phyloP scores from a whole-genome alignment of 306 rosid species.

The Benincasa hispida region DNA sequence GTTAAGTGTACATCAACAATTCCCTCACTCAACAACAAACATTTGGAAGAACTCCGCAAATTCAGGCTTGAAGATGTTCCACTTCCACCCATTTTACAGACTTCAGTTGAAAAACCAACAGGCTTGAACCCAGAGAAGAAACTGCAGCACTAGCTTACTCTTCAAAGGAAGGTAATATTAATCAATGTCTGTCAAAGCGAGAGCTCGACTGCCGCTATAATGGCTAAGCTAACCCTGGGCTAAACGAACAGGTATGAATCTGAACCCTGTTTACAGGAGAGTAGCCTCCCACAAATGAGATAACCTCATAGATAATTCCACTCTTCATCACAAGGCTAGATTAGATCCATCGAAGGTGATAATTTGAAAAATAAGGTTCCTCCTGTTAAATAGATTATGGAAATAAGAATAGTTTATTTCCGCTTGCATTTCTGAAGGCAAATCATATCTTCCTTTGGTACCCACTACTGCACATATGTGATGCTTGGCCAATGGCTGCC shows the following conservation, averaged over 20 bases:
- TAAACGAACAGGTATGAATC: neutral
- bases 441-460: no score
- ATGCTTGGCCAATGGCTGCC: neutral
- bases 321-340: neutral
- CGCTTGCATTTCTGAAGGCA: neutral
- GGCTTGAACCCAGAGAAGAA: neutral
- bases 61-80: neutral
- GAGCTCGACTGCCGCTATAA: neutral
- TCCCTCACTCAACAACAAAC: neutral
- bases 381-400: neutral
- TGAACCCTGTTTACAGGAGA: neutral
- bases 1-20: neutral
- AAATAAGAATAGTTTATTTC: neutral
- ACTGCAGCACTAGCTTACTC: neutral
- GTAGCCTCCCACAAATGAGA: neutral
- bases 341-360: neutral
- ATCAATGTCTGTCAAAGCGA: neutral
- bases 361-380: neutral
- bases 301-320: neutral
- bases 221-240: no score
- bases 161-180: neutral
- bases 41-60: neutral
- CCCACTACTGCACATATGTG: neutral
- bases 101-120: neutral
- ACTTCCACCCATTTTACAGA: neutral